Evolutionary conservation across 2,329 filamentous ascomycete species (phyloP).

Genomic region (Aspergillus unguis): DNA sequence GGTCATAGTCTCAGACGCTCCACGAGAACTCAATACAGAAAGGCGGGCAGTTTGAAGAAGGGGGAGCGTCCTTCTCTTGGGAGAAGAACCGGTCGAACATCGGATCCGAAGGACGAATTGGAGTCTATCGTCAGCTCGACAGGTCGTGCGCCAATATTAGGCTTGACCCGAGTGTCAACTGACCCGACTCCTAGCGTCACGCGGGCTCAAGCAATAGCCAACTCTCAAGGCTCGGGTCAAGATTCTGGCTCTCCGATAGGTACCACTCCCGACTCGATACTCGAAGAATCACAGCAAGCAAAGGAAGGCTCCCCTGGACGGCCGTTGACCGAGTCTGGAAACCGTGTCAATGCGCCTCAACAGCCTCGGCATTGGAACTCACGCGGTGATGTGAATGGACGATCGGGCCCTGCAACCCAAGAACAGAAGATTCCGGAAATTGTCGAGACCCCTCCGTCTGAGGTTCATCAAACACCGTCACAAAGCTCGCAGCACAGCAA

Average conservation of each 20-base stretch:
- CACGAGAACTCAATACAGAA: slow-evolving; percentile 86
- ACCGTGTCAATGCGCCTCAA: slow-evolving; percentile 32
- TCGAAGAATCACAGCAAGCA: slow-evolving; percentile 26
- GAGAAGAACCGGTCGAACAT: slow-evolving; percentile 64
- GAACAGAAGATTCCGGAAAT: slow-evolving; percentile 52
- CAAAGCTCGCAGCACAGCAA: slow-evolving; percentile 34
- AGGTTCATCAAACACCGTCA: slow-evolving; percentile 32
- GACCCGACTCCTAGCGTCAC: slow-evolving; percentile 32
- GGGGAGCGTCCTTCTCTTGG: slow-evolving; percentile 73
- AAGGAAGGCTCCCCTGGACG: slow-evolving; percentile 19
- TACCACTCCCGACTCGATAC: slow-evolving; percentile 26
- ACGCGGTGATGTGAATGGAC: slow-evolving; percentile 54
- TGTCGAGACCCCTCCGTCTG: slow-evolving; percentile 60
- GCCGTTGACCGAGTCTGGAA: slow-evolving; percentile 27
- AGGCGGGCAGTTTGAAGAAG: slow-evolving; percentile 72
- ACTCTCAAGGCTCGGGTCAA: slow-evolving; percentile 22
- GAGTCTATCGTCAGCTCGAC: slow-evolving; percentile 38
- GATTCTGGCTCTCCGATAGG: slow-evolving; percentile 18
- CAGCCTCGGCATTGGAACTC: slow-evolving; percentile 54
- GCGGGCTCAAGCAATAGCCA: slow-evolving; percentile 48
- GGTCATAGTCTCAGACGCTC: slow-evolving; percentile 82
- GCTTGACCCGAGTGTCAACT: slow-evolving; percentile 35
- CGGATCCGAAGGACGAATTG: slow-evolving; percentile 56
- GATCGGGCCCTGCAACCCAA: slow-evolving; percentile 53
- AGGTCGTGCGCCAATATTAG: slow-evolving; percentile 34